These are phyloP conservation scores for Annulohypoxylon bovei DNA, from an alignment of 495 filamentous ascomycete species.

Conservation along the genomic window DNA sequence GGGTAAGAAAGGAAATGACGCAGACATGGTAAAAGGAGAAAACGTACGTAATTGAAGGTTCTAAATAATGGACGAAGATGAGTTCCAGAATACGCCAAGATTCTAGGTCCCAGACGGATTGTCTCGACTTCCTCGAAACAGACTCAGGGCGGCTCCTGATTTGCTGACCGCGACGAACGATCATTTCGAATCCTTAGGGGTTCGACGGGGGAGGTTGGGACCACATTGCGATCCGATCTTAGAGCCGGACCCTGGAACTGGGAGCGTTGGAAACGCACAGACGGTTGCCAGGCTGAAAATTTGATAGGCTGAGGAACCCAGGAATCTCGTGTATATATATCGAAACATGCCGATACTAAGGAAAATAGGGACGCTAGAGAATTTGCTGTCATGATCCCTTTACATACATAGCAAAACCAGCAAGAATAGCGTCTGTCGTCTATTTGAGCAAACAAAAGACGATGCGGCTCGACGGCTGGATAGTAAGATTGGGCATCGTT, in stretches of 20 bases:
- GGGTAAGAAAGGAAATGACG: conserved; percentile 41
- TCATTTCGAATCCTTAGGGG: conserved; percentile 43
- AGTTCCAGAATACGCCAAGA: conserved; percentile 46
- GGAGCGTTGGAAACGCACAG: conserved; percentile 31
- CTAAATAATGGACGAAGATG: conserved; percentile 30
- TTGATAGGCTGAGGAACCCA: conserved; percentile 33
- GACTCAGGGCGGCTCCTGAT: conserved; percentile 33
- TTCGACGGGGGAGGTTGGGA: conserved; percentile 31
- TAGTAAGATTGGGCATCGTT: conserved; percentile 29
- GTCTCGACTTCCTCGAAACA: conserved; percentile 42
- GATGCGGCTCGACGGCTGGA: conserved; percentile 32
- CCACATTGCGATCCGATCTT: conserved; percentile 42
- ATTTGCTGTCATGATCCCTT: conserved; percentile 6
- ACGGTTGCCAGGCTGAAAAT: conserved; percentile 28
- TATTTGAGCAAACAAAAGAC: conserved; percentile 18
- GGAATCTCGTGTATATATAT: conserved; percentile 14
- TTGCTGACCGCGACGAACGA: conserved; percentile 34
- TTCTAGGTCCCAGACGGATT: conserved; percentile 38
- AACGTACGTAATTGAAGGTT: conserved; percentile 37
- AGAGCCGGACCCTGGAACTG: conserved; percentile 30
- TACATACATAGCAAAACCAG: not conserved
- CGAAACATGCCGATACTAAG: conserved; percentile 19
- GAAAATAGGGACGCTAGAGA: not conserved
- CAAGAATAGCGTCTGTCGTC: conserved; percentile 9
- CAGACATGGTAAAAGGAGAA: conserved; percentile 41